phyloP scores from a whole-genome alignment of 2,329 filamentous ascomycete genomes.

The Scedosporium aurantiacum region DNA sequence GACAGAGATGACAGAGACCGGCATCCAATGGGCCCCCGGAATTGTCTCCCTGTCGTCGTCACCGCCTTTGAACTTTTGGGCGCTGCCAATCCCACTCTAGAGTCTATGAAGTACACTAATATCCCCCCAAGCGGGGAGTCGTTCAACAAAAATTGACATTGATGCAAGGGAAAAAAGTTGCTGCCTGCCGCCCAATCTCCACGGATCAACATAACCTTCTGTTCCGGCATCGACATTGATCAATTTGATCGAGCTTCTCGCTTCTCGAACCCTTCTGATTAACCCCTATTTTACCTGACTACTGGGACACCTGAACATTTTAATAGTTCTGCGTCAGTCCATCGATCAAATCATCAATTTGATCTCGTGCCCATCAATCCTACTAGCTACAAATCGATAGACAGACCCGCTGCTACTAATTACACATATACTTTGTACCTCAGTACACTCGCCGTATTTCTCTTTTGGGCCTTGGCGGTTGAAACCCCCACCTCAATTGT shows the following conservation, averaged over 20 bases:
- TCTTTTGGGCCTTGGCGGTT: not conserved
- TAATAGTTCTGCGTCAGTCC: not conserved
- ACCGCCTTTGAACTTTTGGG: not conserved
- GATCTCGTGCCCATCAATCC: not conserved
- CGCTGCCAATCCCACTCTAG: not conserved
- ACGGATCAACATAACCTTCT: too few relatives aligned
- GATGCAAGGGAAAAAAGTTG: not conserved
- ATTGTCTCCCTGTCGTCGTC: not conserved
- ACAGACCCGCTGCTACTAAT: not conserved
- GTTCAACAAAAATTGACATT: not conserved
- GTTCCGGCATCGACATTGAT: too few relatives aligned
- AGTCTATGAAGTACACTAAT: too few relatives aligned
- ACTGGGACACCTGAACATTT: too few relatives aligned
- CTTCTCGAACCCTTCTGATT: too few relatives aligned
- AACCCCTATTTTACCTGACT: too few relatives aligned
- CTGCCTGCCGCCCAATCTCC: too few relatives aligned
- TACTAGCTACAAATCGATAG: not conserved
- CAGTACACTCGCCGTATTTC: not conserved
- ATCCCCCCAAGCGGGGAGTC: not conserved
- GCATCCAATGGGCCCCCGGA: too few relatives aligned
- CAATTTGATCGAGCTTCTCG: too few relatives aligned
- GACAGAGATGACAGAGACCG: too few relatives aligned
- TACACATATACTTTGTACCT: too few relatives aligned
- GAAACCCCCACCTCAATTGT: not conserved
- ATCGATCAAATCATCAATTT: not conserved